Conservation (phyloP, 106 monocot genomes). For the Apostasia shenzhenica region DNA sequence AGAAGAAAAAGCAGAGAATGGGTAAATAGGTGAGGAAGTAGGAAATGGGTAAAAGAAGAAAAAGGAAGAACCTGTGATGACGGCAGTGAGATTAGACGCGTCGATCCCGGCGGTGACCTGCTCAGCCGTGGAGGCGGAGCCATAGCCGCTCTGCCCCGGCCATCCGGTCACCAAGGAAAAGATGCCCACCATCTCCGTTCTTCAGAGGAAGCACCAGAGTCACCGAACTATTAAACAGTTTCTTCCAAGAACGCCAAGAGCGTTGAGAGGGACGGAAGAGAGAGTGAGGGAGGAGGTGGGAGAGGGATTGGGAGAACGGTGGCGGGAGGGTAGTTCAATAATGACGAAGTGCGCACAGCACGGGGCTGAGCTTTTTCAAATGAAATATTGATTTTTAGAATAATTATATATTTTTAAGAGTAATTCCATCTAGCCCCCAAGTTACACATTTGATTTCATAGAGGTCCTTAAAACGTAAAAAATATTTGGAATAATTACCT, state of each 20-base stretch:
- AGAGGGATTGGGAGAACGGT: too few relatives aligned
- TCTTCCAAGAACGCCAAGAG: constrained; percentile 3
- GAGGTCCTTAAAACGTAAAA: too few relatives aligned
- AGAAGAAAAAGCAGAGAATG: too few relatives aligned
- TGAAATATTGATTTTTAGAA: too few relatives aligned
- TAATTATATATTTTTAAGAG: too few relatives aligned
- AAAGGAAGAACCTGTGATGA: constrained; percentile 59
- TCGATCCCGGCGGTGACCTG: constrained; percentile 67
- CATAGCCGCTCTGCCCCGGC: constrained; percentile 78
- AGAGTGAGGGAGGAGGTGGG: background rate
- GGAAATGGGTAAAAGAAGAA: background rate
- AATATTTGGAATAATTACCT: too few relatives aligned
- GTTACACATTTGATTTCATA: too few relatives aligned
- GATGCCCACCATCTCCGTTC: constrained; percentile 36
- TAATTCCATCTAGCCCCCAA: too few relatives aligned
- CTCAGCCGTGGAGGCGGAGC: constrained; percentile 82
- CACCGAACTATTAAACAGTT: background rate
- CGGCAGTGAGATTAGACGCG: constrained; percentile 60
- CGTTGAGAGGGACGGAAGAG: background rate
- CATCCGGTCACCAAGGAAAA: constrained; percentile 61
- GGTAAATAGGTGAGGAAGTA: too few relatives aligned
- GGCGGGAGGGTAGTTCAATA: too few relatives aligned
- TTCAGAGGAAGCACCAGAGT: background rate
- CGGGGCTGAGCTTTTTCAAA: too few relatives aligned
- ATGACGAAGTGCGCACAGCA: too few relatives aligned